phyloP scores from a whole-genome alignment of 1,139 yeast species.

The Blastobotrys persicus region DNA sequence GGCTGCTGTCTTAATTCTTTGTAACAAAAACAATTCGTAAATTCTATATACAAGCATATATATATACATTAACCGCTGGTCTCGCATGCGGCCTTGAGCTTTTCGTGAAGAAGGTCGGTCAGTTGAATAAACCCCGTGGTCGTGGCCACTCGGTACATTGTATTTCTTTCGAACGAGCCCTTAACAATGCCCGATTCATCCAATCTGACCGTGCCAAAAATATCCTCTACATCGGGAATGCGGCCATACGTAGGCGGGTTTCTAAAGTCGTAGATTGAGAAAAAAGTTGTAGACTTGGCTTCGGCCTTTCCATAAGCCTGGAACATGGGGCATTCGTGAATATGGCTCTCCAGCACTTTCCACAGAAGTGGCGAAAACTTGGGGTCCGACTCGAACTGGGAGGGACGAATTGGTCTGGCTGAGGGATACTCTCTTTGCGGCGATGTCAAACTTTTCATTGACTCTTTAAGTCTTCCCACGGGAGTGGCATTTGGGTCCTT shows the following conservation, averaged over 20 bases:
- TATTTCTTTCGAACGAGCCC: slow-evolving; percentile 57
- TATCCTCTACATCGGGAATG: slow-evolving; percentile 69
- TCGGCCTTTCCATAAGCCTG: slow-evolving; percentile 61
- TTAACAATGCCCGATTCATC: slow-evolving; percentile 51
- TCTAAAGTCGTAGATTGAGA: slow-evolving; percentile 74
- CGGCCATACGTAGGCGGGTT: slow-evolving; percentile 66
- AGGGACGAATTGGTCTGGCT: neutral
- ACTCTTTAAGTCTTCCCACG: slow-evolving; percentile 20
- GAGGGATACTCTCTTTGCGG: neutral
- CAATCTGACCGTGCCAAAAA: slow-evolving; percentile 68
- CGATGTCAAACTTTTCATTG: slow-evolving; percentile 2
- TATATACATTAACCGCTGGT: slow-evolving; percentile 4
- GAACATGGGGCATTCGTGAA: slow-evolving; percentile 55
- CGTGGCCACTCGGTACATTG: slow-evolving; percentile 58
- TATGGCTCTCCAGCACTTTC: slow-evolving; percentile 31
- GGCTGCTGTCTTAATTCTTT: neutral
- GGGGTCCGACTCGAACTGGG: slow-evolving; percentile 19
- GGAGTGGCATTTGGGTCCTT: slow-evolving; percentile 32
- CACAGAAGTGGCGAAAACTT: slow-evolving; percentile 35
- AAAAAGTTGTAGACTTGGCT: slow-evolving; percentile 41
- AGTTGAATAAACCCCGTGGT: slow-evolving; percentile 55
- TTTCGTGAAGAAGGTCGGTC: slow-evolving; percentile 53
- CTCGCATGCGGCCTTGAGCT: slow-evolving; percentile 38
- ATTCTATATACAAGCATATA: neutral
- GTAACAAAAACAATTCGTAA: neutral